These are phyloP conservation scores for Populus trichocarpa DNA, from an alignment of 441 rosid genomes.

Conservation along the genomic window DNA sequence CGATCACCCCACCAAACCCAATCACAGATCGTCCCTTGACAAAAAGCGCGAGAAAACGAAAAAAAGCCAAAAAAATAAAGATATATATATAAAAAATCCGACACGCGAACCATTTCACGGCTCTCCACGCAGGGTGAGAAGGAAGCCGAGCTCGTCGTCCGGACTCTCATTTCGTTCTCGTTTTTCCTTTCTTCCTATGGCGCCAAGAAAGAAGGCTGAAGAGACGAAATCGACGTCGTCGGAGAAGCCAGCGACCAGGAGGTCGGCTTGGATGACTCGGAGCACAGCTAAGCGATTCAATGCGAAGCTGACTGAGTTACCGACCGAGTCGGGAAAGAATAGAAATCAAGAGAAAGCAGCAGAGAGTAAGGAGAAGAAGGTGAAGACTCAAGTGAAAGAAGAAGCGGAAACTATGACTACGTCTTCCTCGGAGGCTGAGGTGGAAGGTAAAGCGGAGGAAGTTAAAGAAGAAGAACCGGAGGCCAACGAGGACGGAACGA, in stretches of 20 bases:
- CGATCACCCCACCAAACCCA: too few relatives aligned
- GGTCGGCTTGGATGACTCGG: conserved; percentile 53
- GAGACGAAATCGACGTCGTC: conserved; percentile 10
- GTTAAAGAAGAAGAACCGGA: conserved; percentile 5
- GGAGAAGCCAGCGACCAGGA: conserved; percentile 47
- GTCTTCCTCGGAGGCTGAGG: not conserved
- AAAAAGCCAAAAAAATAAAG: too few relatives aligned
- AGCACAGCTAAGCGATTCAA: conserved; percentile 36
- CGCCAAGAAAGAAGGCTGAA: conserved; percentile 52
- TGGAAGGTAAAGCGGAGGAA: not conserved
- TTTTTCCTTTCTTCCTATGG: conserved; percentile 34
- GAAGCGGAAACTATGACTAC: not conserved
- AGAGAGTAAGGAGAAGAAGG: conserved; percentile 9
- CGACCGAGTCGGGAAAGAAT: conserved; percentile 20
- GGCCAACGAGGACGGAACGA: not conserved
- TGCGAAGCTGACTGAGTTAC: conserved; percentile 18
- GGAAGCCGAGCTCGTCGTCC: not conserved
- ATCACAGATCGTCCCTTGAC: too few relatives aligned
- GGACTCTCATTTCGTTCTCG: not conserved
- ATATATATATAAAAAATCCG: too few relatives aligned
- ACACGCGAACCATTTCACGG: conserved; percentile 1
- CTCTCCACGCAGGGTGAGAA: not conserved
- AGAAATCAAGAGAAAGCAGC: conserved; percentile 18
- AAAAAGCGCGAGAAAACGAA: too few relatives aligned
- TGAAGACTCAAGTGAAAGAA: not conserved